Evolutionary conservation across 2,329 filamentous ascomycete genomes (phyloP).

Genomic region (Penicillium sclerotiorum): DNA sequence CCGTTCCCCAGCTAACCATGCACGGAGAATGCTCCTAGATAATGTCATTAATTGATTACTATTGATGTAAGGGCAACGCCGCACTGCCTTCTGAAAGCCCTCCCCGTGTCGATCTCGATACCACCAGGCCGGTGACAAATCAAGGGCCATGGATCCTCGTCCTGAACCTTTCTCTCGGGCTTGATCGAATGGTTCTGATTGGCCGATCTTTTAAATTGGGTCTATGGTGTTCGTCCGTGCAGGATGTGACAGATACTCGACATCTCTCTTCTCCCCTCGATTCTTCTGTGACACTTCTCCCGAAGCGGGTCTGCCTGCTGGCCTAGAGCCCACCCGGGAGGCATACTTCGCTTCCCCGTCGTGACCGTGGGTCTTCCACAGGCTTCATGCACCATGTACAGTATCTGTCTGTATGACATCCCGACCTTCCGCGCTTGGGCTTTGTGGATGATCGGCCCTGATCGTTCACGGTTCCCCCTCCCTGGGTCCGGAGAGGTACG

Average conservation of each 20-base stretch:
- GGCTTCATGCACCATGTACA: slow-evolving; percentile 17
- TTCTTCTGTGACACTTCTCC: slow-evolving; percentile 13
- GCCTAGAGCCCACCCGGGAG: slow-evolving; percentile 22
- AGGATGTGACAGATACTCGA: slow-evolving; percentile 38
- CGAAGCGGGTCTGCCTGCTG: slow-evolving; percentile 9
- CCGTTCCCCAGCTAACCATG: slow-evolving; percentile 14
- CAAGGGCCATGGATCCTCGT: slow-evolving; percentile 30
- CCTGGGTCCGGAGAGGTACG: slow-evolving; percentile 22
- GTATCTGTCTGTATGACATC: slow-evolving; percentile 29
- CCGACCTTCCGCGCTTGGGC: slow-evolving; percentile 23
- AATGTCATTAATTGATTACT: slow-evolving; percentile 32
- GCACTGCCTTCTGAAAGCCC: slow-evolving; percentile 18
- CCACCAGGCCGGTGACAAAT: slow-evolving; percentile 40
- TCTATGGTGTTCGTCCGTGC: slow-evolving; percentile 25
- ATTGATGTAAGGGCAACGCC: slow-evolving; percentile 42
- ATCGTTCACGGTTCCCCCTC: slow-evolving; percentile 28
- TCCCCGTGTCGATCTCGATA: slow-evolving; percentile 35
- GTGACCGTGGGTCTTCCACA: slow-evolving; percentile 17
- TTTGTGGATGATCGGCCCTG: slow-evolving; percentile 24
- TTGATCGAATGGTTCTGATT: slow-evolving; percentile 31
- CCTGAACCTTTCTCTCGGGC: slow-evolving; percentile 22
- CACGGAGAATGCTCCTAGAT: slow-evolving; percentile 8
- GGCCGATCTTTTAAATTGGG: slow-evolving; percentile 27
- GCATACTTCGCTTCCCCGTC: slow-evolving; percentile 21
- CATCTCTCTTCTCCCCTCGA: slow-evolving; percentile 7